Evolutionary conservation across 2,329 filamentous ascomycete species (phyloP).

Genomic region (Simplicillium aogashimaense): DNA sequence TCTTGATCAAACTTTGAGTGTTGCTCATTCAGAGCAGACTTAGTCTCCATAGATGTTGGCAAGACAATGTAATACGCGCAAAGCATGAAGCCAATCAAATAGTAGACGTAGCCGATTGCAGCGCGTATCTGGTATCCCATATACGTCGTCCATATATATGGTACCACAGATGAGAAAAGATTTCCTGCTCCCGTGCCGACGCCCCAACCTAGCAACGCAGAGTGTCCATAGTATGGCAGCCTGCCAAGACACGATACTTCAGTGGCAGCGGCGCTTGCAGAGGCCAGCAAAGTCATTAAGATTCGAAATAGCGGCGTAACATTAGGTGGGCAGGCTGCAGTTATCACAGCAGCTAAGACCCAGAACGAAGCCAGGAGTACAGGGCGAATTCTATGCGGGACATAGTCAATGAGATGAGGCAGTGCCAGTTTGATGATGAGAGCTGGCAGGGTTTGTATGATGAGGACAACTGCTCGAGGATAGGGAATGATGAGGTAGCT

Average conservation of each 20-base stretch:
- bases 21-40: conserved; percentile 5
- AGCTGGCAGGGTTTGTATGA: conserved; percentile 20
- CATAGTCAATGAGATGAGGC: conserved; percentile 15
- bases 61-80: conserved; percentile 18
- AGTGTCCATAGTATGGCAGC: conserved; percentile 17
- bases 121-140: conserved; percentile 16
- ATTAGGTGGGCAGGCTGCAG: conserved; percentile 19
- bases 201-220: conserved; percentile 24
- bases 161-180: conserved; percentile 16
- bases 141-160: conserved; percentile 18
- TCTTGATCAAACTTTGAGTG: conserved; percentile 2
- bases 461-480: conserved; percentile 17
- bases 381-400: conserved; percentile 17
- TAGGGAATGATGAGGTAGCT: conserved; percentile 25
- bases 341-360: conserved; percentile 17
- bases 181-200: conserved; percentile 19
- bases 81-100: conserved; percentile 15
- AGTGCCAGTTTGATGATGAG: conserved; percentile 17
- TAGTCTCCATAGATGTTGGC: conserved; percentile 12
- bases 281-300: conserved; percentile 17
- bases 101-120: conserved; percentile 16
- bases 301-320: conserved; percentile 19
- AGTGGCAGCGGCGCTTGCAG: conserved; percentile 16
- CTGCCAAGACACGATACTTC: conserved; percentile 22
- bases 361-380: conserved; percentile 16